Conservation (phyloP, 2,329 filamentous ascomycete species). For the Penicillium sp. region DNA sequence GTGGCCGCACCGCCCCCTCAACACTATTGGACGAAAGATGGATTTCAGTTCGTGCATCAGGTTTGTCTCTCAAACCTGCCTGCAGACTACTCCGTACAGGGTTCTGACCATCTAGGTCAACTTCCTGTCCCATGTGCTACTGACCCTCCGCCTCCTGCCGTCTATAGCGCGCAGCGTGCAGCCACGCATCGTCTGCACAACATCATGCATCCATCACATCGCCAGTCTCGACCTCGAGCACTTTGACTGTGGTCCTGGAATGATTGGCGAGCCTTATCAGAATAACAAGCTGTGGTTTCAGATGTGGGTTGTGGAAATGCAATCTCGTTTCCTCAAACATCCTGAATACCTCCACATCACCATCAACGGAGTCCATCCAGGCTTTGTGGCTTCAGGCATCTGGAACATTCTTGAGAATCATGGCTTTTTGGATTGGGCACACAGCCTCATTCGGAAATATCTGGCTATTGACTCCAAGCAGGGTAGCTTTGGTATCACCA, state of each 20-base stretch:
- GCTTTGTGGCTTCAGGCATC: conserved; percentile 18
- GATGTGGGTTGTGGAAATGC: conserved; percentile 19
- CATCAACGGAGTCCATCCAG: conserved; percentile 18
- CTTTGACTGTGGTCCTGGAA: conserved; percentile 2
- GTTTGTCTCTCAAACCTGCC: conserved; percentile 1
- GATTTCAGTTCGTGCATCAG: conserved; percentile 16
- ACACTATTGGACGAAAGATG: conserved; percentile 13
- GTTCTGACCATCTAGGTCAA: conserved; percentile 8
- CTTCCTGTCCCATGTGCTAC: conserved; percentile 16
- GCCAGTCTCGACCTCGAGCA: conserved; percentile 14
- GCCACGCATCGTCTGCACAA: conserved; percentile 18
- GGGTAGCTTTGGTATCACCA: conserved; percentile 4
- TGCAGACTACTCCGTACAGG: neutral
- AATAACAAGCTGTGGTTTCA: conserved; percentile 20
- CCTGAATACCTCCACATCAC: conserved; percentile 17
- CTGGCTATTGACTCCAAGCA: conserved; percentile 9
- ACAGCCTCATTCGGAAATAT: conserved; percentile 1
- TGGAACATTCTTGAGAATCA: conserved; percentile 2
- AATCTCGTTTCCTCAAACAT: conserved; percentile 13
- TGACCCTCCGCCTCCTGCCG: conserved; percentile 18
- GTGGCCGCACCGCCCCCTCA: neutral
- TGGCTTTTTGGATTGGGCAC: neutral
- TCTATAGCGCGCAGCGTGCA: conserved; percentile 14
- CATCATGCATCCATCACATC: conserved; percentile 16
- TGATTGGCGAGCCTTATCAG: conserved; percentile 9